Percentiles rank a stretch among this genome's conserved stretches.
phyloP scores from a whole-genome alignment of 1,139 yeast species.

The Geotrichum phurueaensis region DNA sequence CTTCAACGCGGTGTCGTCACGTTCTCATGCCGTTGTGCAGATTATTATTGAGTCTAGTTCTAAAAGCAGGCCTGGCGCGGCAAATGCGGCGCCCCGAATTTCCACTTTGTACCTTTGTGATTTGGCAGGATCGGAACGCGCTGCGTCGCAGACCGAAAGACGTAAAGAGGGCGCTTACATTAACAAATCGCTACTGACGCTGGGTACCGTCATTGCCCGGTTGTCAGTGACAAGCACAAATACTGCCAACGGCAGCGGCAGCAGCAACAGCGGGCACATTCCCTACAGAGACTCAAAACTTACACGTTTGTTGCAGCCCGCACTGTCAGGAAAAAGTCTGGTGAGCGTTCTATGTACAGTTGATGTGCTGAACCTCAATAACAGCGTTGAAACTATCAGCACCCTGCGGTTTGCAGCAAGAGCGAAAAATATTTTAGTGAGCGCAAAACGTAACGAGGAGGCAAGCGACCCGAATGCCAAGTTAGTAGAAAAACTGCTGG shows the following conservation, averaged over 20 bases:
- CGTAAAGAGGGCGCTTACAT: slow-evolving; percentile 90
- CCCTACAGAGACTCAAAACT: slow-evolving; percentile 91
- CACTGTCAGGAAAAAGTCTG: slow-evolving; percentile 78
- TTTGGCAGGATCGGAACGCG: slow-evolving; percentile 92
- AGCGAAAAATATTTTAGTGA: slow-evolving; percentile 76
- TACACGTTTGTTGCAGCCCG: slow-evolving; percentile 83
- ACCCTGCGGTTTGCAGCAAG: slow-evolving; percentile 89
- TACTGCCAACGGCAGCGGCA: slow-evolving; percentile 25
- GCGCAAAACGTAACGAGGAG: slow-evolving; percentile 49
- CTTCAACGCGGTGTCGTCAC: slow-evolving; percentile 72
- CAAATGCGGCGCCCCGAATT: slow-evolving; percentile 37
- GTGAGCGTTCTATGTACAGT: slow-evolving; percentile 80
- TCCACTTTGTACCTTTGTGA: slow-evolving; percentile 84
- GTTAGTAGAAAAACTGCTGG: slow-evolving; percentile 27
- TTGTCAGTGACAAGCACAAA: slow-evolving; percentile 35
- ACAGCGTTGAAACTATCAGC: slow-evolving; percentile 74
- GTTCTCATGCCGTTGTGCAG: slow-evolving; percentile 90
- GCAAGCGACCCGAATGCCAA: slow-evolving; percentile 23
- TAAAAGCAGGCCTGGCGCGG: slow-evolving; percentile 27
- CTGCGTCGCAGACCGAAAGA: slow-evolving; percentile 73
- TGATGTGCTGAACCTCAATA: slow-evolving; percentile 37
- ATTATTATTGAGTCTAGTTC: slow-evolving; percentile 45
- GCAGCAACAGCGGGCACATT: slow-evolving; percentile 47
- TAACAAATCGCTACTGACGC: slow-evolving; percentile 80
- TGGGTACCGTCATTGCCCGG: slow-evolving; percentile 83